Evolutionary conservation across 1,139 yeast species (phyloP), one percentile per base, ranked within the genome.

Genomic region (Eremothecium sinecaudum): DNA sequence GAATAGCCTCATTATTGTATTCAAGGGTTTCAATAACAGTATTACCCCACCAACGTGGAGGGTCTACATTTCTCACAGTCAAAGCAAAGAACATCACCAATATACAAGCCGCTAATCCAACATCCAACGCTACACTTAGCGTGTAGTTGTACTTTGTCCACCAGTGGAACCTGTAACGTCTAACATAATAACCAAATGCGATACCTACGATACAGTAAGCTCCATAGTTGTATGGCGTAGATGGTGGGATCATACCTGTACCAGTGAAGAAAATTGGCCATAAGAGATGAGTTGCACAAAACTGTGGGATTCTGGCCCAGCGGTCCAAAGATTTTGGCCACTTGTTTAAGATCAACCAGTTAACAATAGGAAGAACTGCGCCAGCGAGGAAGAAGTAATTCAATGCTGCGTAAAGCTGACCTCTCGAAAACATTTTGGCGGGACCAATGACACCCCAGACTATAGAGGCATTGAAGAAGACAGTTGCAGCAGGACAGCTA

Each of bases 391-490:
- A 69, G 39, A 68, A 66, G 52, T 56, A 66, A 31, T 66, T 49
- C 18, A 69, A 49, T 5, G 60, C 56, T 37, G 62, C 61, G 44
- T 67, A 67, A 16, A 62, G 39, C 27, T 53, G 46, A 10, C 61
- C 59, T 4, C 42, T 35, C 15, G 60, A 58, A 42, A 71, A 71
- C 33, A 64, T 67, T 41, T 68, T 63, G 43, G 62, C 57, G 1
- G 80, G 78, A 2, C 80, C 81, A 44, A 75, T 69, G 8, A 71
- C 71, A 37, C 82, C 81, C 83, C 83, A 78, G 30, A 73, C 63
- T 23, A 77, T 67, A 3, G 76, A 67, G 5, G 82, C 74, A 33
- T 65, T 64, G 58, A 62, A 75, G 51, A 67, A 73, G 1, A 67
- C 68, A 19, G 59, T 59, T 6, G 67, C 66, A 18, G 57, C 56